Base-by-base conservation (phyloP, 495 filamentous ascomycete genomes). In the Annulohypoxylon bovei region DNA sequence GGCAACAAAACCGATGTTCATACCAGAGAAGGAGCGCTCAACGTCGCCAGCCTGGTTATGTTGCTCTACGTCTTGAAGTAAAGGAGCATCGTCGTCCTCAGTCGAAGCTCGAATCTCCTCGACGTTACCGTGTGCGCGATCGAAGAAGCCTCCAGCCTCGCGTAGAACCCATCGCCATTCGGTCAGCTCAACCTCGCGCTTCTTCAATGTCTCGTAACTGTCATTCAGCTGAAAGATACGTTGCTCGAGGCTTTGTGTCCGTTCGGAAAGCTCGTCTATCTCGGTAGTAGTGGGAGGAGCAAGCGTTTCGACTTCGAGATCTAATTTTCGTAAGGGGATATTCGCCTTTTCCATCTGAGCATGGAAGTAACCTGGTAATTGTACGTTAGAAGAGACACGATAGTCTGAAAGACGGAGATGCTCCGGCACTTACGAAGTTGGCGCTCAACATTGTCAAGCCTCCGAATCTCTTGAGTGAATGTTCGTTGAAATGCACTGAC, bases 1-100 rank as follows among this genome's bases (percentile, higher is more conserved):
- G 56, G 96, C 91, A n/a, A 99, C 95, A 71, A 99, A 98, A n/a
- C 96, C 96, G 73, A 99, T 98, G 78, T 97, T 97, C 93, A 97
- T 96, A 50, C 93, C 92, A 6, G 92, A 93, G 77, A 98, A 95
- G 44, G 93, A 94, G 73, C 92, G 91, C 75, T 94, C 92, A 62
- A 87, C 84, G 68, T 95, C 91, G 40, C 90, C 88, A 73, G 93
- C 92, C 65, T 87, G 82, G 58, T 87, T 85, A 77, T 93, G 87
- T 73, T 95, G 92, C 78, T 98, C 94, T 63, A 98, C 89, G 76
- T 96, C 91, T 78, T 90, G 88, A 68, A 97, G 86, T 56, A 96
- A 82, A 32, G 91, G 91, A 66, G 91, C 91, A 75, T 91, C 89
- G 74, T 93, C 91, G 65, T 97, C 89, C 71, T 97, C 94, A 59